Base-by-base conservation (phyloP, 2,329 filamentous ascomycete genomes). In the Periconia digitata region DNA sequence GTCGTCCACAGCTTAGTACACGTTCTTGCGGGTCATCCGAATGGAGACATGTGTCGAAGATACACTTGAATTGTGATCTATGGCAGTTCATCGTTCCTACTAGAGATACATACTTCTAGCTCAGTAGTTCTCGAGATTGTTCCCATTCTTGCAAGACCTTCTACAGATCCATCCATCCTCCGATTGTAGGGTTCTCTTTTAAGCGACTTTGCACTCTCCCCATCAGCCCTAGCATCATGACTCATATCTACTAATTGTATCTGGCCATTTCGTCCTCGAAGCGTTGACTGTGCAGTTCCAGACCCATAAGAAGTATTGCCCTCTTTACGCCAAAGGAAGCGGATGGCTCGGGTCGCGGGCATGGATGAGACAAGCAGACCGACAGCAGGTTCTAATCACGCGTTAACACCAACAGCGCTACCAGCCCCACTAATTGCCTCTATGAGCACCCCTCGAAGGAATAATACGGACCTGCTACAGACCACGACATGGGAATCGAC, bases 401-500 rank as follows among this genome's bases (percentile, higher is more conserved):
- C n/a, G n/a, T n/a, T n/a, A n/a, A n/a, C n/a, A n/a, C n/a, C n/a
- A n/a, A n/a, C n/a, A n/a, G n/a, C n/a, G n/a, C n/a, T n/a, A n/a
- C n/a, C n/a, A n/a, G n/a, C n/a, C n/a, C n/a, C n/a, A n/a, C n/a
- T n/a, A n/a, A n/a, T n/a, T n/a, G n/a, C n/a, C n/a, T n/a, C n/a
- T n/a, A n/a, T n/a, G n/a, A n/a, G n/a, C n/a, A n/a, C n/a, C n/a
- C n/a, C n/a, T n/a, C n/a, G n/a, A n/a, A n/a, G n/a, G n/a, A n/a
- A n/a, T n/a, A n/a, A n/a, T n/a, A n/a, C n/a, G n/a, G n/a, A n/a
- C n/a, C n/a, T 16, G 47, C 51, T 3, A 62, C 47, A 3, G 49
- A 53, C 58, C 56, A 60, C 15, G 53, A 44, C 58, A 62, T 60
- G 8, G 58, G 54, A 6, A 55, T 42, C 12, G 39, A 53, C 55